Base-by-base conservation (phyloP, 495 filamentous ascomycete genomes). In the Penicillium bialowiezense region DNA sequence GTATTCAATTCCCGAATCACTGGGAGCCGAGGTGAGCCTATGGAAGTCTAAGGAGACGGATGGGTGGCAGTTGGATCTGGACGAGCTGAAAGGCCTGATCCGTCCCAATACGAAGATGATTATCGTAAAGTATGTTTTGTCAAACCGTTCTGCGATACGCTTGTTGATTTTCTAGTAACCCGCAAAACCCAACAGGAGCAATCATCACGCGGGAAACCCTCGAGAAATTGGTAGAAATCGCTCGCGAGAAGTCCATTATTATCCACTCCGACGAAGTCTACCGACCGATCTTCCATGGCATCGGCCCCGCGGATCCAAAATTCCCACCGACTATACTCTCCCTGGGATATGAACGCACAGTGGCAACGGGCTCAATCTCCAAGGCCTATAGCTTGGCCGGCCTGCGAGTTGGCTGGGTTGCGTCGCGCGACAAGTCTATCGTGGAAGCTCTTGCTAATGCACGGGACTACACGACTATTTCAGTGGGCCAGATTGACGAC, bases 301-400 rank as follows among this genome's bases (percentile, higher is more conserved):
- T 88, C 41, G 73, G 73, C 12, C 79, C 81, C 2, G 59, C 74
- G 31, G 74, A 81, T 46, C 18, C 68, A 0, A 72, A 79, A 6
- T 83, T 83, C 48, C 88, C 88, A 4, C 82, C 81, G 1, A 90
- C 87, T 0, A 67, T 85, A n/a, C 66, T 90, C 2, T 83, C 85
- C 0, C 65, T 95, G 8, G 82, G 82, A 3, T 95, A 93, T 64
- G 63, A 78, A 8, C 82, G 85, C 24, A 77, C 79, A 4, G 76
- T 95, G 18, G 80, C 78, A 20, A 95, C 89, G 0, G 86, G 90
- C 20, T 93, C 88, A 2, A 78, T 92, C 66, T 91, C 88, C 13
- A 96, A 96, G 67, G 86, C 89, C 5, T 95, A 89, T 69, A 84
- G 90, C 26, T 68, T 95, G 7, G 91, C 90, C 0, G 91, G 91